A percentile compares a stretch with the other conserved stretches of the same genome.
These are phyloP conservation scores for Botrytis hyacinthi DNA, from an alignment of 2,329 filamentous ascomycete genomes.

Conservation along the genomic window DNA sequence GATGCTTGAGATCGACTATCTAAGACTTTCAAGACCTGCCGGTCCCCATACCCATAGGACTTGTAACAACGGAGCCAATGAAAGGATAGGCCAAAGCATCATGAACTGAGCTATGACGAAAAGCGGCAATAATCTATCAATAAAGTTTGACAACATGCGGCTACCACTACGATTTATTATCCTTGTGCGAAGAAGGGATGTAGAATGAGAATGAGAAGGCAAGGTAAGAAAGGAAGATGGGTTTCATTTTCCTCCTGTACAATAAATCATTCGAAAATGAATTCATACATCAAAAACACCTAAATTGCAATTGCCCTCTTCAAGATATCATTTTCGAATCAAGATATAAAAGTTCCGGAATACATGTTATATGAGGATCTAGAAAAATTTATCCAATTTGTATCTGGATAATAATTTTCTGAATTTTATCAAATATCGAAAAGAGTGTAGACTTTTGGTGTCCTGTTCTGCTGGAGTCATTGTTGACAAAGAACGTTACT, in stretches of 20 bases:
- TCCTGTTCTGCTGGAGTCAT: not conserved
- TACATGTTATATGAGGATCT: rapidly evolving
- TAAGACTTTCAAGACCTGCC: not conserved
- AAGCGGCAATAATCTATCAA: not conserved
- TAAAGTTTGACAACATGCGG: not conserved
- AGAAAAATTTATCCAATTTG: rapidly evolving
- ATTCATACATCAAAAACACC: not conserved
- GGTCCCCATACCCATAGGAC: not conserved
- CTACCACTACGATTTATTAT: not conserved
- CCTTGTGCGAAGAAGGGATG: not conserved
- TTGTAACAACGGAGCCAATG: not conserved
- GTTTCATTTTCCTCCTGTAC: not conserved
- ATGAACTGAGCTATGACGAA: not conserved
- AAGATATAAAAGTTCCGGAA: not conserved
- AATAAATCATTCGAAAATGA: not conserved
- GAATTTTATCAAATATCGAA: not conserved
- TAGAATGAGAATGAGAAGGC: not conserved
- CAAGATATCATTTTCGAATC: rapidly evolving
- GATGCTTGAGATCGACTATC: not conserved
- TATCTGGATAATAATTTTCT: not conserved
- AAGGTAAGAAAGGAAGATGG: not conserved
- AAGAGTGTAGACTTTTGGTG: not conserved
- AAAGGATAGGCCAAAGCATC: not conserved
- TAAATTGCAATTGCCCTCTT: not conserved
- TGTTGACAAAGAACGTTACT: not conserved